A percentile compares a stretch with the other conserved stretches of the same genome.
phyloP scores from a whole-genome alignment of 345 rosid species.

The Diplotaxis tenuifolia region DNA sequence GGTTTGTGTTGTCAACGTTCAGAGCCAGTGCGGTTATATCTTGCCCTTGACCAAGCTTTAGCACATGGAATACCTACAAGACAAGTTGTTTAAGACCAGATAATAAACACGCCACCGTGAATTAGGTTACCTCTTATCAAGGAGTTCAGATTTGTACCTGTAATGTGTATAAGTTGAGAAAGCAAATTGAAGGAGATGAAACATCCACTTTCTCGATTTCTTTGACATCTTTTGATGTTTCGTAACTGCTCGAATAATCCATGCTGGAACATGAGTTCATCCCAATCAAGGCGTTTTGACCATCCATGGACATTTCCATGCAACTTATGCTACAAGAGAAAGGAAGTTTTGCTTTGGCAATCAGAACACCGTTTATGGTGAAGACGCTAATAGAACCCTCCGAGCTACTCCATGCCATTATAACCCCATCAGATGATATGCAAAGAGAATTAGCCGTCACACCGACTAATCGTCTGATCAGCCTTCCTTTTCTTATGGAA shows the following conservation, averaged over 20 bases:
- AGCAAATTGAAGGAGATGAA: slow-evolving; percentile 75
- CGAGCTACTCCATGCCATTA: slow-evolving; percentile 72
- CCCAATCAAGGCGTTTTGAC: slow-evolving; percentile 71
- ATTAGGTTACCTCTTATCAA: neutral
- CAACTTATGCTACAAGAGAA: slow-evolving; percentile 62
- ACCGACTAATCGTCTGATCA: slow-evolving; percentile 75
- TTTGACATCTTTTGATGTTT: slow-evolving; percentile 39
- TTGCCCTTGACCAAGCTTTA: slow-evolving; percentile 68
- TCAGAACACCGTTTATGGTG: slow-evolving; percentile 67
- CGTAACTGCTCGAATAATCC: slow-evolving; percentile 26
- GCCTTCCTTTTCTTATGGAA: slow-evolving; percentile 79
- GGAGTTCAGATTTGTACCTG: slow-evolving; percentile 46
- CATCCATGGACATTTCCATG: slow-evolving; percentile 83
- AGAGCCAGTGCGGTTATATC: slow-evolving; percentile 83
- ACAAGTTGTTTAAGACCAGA: slow-evolving; percentile 12
- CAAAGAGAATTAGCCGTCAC: slow-evolving; percentile 76
- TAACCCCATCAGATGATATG: slow-evolving; percentile 78
- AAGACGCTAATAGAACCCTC: slow-evolving; percentile 63
- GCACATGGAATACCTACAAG: slow-evolving; percentile 70
- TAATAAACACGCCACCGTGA: neutral
- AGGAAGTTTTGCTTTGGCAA: slow-evolving; percentile 69
- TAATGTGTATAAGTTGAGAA: slow-evolving; percentile 71
- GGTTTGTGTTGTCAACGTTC: slow-evolving; percentile 80
- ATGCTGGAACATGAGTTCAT: slow-evolving; percentile 49
- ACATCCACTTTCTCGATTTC: slow-evolving; percentile 50